Evolutionary conservation across 1,284 basidiomycete species (phyloP).

Genomic region (Ceratobasidium sp.): DNA sequence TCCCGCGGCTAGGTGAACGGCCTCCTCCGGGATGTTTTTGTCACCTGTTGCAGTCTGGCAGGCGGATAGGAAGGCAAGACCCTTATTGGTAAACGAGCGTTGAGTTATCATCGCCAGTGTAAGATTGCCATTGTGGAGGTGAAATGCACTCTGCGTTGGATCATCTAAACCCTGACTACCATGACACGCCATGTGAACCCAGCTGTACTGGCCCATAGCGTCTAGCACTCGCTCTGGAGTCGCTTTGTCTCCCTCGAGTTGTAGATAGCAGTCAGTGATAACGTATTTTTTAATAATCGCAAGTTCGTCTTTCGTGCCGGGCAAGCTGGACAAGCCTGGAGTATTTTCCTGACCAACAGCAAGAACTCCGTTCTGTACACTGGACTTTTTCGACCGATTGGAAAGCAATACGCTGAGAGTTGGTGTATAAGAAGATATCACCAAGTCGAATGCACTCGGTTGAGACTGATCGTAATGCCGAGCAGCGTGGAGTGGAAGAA

Average conservation of each 20-base stretch:
- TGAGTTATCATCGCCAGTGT: conserved; percentile 11
- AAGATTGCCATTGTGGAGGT: conserved; percentile 8
- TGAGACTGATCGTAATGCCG: background rate
- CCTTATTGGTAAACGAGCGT: background rate
- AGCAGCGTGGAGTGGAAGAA: conserved; percentile 30
- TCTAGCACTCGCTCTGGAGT: conserved; percentile 4
- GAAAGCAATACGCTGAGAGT: conserved; percentile 7
- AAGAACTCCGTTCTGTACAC: background rate
- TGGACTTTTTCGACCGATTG: background rate
- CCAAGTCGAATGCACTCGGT: background rate
- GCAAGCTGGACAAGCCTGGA: background rate
- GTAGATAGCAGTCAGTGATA: background rate
- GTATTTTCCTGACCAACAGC: conserved; percentile 19
- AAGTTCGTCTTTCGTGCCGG: conserved; percentile 10
- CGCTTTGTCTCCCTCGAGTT: background rate
- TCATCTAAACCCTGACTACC: background rate
- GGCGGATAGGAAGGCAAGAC: conserved; percentile 35
- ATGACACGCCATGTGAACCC: conserved; percentile 32
- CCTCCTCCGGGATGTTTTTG: too few relatives aligned
- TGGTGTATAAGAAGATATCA: conserved; percentile 24
- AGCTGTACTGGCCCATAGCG: conserved; percentile 6
- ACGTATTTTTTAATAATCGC: background rate
- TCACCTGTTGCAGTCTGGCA: conserved; percentile 32
- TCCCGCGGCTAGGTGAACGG: too few relatives aligned
- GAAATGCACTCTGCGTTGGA: conserved; percentile 10